Conservation (phyloP, 1,284 basidiomycete genomes). For the Sphaerobolus stellatus region DNA sequence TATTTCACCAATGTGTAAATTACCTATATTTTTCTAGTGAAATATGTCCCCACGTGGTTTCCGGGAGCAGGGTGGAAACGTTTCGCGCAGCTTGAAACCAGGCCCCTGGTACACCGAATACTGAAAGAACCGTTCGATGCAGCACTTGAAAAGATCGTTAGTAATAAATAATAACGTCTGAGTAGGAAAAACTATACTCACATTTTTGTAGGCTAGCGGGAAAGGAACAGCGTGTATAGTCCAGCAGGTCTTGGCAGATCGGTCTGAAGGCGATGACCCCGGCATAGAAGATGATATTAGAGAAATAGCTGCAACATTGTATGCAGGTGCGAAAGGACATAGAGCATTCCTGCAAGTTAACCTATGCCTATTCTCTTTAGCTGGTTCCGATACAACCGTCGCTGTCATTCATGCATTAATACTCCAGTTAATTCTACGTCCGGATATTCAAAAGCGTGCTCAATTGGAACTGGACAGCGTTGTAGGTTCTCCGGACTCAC, state of each 20-base stretch:
- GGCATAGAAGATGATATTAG: not conserved
- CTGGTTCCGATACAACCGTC: constrained; percentile 33
- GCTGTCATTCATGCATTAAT: constrained; percentile 53
- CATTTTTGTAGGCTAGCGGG: not conserved
- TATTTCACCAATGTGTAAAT: too few species aligned
- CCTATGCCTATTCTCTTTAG: not conserved
- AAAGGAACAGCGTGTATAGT: not conserved
- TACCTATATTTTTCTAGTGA: too few species aligned
- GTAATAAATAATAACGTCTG: not conserved
- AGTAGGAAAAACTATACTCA: not conserved
- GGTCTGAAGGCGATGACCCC: not conserved
- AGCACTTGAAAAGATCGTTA: not conserved
- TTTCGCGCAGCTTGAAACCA: not conserved
- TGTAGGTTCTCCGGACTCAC: constrained; percentile 44
- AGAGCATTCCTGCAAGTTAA: not conserved
- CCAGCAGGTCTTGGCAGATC: not conserved
- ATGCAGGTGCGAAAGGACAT: not conserved
- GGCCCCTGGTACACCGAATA: not conserved
- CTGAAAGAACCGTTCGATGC: not conserved
- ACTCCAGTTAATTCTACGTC: constrained; percentile 49
- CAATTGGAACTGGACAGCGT: constrained; percentile 64
- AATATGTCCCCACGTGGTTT: not conserved
- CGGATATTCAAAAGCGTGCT: constrained; percentile 50
- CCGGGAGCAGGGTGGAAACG: not conserved
- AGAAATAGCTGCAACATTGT: constrained; percentile 9